phyloP scores from a whole-genome alignment of 257 asterid species.

The Hygrophila difformis region DNA sequence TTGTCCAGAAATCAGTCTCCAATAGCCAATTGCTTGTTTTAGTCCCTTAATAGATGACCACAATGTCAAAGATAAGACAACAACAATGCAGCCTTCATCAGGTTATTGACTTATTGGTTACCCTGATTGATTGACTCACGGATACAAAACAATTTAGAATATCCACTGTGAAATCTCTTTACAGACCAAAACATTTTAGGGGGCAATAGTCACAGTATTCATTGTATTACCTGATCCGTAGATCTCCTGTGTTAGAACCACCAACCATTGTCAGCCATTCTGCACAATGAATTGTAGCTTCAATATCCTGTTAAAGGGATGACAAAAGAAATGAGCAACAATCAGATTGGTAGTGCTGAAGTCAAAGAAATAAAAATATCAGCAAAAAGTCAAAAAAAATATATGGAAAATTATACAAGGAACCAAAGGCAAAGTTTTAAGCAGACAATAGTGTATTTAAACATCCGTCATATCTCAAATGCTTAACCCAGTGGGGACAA shows the following conservation, averaged over 20 bases:
- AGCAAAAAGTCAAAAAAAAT: conserved; percentile 8
- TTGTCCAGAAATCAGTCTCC: conserved; percentile 11
- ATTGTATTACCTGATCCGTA: conserved; percentile 65
- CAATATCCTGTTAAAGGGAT: conserved; percentile 89
- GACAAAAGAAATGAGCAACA: conserved; percentile 31
- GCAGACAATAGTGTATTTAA: conserved; percentile 12
- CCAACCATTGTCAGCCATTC: conserved; percentile 99
- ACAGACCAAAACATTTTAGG: not conserved
- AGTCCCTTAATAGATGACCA: conserved; percentile 2
- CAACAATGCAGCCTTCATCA: too few relatives aligned
- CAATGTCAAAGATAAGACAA: conserved; percentile 5
- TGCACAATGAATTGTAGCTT: conserved; percentile 99
- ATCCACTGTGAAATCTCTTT: not conserved
- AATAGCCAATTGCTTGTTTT: conserved; percentile 11
- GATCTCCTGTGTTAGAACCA: conserved; percentile 95
- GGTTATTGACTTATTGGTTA: too few relatives aligned
- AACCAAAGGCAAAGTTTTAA: conserved; percentile 3
- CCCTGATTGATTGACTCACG: not conserved
- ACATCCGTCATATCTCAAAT: not conserved
- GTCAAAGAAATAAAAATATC: not conserved
- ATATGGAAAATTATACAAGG: not conserved
- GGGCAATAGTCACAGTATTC: conserved; percentile 6
- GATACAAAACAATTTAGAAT: conserved; percentile 11
- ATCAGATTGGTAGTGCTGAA: conserved; percentile 7
- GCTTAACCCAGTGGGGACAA: not conserved